Evolutionary conservation across 352 stramenopile genomes (phyloP).

Genomic region (Phytopythium chamaehyphon): DNA sequence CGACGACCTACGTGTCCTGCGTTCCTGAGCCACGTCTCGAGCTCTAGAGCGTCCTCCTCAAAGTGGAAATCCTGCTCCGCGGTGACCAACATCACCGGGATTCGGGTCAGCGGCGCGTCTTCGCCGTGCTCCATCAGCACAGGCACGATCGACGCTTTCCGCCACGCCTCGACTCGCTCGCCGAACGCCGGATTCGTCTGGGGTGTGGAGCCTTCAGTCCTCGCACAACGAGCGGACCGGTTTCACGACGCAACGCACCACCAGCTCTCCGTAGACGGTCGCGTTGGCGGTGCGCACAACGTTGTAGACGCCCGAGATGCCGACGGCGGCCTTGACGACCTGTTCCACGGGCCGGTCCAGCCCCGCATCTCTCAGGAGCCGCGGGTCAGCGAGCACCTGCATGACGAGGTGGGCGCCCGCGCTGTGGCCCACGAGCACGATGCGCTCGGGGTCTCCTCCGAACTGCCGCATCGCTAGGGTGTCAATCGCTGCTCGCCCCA

Average conservation of each 20-base stretch:
- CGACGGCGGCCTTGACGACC: conserved; percentile 53
- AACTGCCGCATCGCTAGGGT: conserved; percentile 31
- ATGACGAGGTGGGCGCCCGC: conserved; percentile 78
- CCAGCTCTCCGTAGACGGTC: conserved; percentile 60
- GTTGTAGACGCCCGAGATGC: conserved; percentile 85
- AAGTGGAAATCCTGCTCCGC: conserved; percentile 83
- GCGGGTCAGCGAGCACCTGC: conserved; percentile 56
- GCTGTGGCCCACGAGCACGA: conserved; percentile 72
- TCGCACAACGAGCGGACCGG: background rate
- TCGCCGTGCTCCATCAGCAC: conserved; percentile 33
- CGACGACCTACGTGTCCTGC: conserved; percentile 43
- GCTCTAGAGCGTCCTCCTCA: conserved; percentile 58
- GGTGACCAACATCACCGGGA: conserved; percentile 56
- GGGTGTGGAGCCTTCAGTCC: background rate
- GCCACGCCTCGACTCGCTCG: conserved; percentile 55
- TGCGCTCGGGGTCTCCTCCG: conserved; percentile 52
- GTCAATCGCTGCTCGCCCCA: too few relatives aligned
- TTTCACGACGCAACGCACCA: conserved; percentile 16
- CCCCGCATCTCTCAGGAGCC: conserved; percentile 35
- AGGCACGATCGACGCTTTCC: conserved; percentile 59
- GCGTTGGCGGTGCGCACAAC: conserved; percentile 77
- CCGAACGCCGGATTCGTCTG: conserved; percentile 66
- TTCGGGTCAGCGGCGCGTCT: conserved; percentile 40
- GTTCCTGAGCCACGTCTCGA: conserved; percentile 52
- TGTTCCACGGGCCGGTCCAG: conserved; percentile 23